These are phyloP conservation scores for Microcyclospora tardicrescens DNA, from an alignment of 2,329 filamentous ascomycete genomes.

Conservation along the genomic window DNA sequence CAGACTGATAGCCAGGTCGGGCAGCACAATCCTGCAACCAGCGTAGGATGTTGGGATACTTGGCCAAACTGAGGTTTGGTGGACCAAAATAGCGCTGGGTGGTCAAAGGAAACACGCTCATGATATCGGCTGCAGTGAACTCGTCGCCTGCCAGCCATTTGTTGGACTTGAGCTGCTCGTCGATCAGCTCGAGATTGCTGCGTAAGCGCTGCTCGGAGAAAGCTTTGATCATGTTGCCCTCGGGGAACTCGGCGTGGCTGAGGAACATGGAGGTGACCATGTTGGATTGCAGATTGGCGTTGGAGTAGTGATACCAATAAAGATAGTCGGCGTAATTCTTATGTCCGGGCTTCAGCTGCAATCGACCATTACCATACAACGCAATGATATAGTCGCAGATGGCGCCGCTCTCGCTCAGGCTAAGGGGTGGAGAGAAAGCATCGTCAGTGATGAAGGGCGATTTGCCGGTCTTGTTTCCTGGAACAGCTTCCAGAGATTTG, in stretches of 20 bases:
- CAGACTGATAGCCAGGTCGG: constrained; percentile 17
- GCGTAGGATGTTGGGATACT: constrained; percentile 14
- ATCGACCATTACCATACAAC: constrained; percentile 38
- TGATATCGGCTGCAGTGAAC: constrained; percentile 54
- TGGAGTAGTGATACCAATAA: constrained; percentile 42
- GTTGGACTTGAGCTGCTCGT: constrained; percentile 36
- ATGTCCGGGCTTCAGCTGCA: constrained; percentile 35
- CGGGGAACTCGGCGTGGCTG: constrained; percentile 12
- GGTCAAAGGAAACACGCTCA: constrained; percentile 48
- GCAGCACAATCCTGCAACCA: constrained; percentile 17
- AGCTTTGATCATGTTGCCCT: constrained; percentile 14
- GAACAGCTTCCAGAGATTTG: constrained; percentile 19
- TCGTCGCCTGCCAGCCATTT: constrained; percentile 47
- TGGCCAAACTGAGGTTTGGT: constrained; percentile 8
- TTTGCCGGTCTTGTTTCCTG: constrained; percentile 33
- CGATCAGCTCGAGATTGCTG: constrained; percentile 28
- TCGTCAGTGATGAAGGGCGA: constrained; percentile 50
- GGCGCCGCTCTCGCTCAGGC: constrained; percentile 46
- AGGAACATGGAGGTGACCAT: constrained; percentile 22
- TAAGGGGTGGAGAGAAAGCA: constrained; percentile 24
- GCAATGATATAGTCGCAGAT: constrained; percentile 49
- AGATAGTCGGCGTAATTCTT: constrained; percentile 47
- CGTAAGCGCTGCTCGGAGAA: constrained; percentile 16
- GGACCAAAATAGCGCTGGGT: constrained; percentile 37
- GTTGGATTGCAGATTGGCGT: constrained; percentile 27